Conservation (phyloP, 2,329 filamentous ascomycete genomes). For the Coleophoma eucalyptorum region DNA sequence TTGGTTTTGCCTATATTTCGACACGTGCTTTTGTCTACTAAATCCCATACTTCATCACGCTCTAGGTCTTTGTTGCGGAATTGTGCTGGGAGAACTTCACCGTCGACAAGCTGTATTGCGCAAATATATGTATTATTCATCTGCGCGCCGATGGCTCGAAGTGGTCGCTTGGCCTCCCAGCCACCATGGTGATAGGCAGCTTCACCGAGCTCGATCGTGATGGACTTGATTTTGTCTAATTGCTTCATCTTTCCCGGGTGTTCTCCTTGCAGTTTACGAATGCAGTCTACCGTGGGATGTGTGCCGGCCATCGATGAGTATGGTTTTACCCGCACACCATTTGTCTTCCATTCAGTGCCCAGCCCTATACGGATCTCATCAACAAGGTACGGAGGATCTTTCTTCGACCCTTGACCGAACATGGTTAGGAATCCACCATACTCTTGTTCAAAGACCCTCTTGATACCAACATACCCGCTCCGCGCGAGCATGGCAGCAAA, state of each 20-base stretch:
- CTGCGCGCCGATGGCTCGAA: conserved; percentile 33
- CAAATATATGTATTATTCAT: conserved; percentile 33
- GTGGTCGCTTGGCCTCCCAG: conserved; percentile 28
- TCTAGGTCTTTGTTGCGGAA: conserved; percentile 29
- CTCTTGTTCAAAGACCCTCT: conserved; percentile 33
- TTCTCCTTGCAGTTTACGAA: conserved; percentile 26
- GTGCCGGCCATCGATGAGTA: conserved; percentile 33
- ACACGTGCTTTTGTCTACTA: conserved; percentile 27
- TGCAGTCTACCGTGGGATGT: conserved; percentile 31
- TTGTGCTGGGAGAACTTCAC: conserved; percentile 28
- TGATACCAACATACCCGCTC: conserved; percentile 36
- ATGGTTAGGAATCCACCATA: conserved; percentile 38
- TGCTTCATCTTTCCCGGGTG: conserved; percentile 22
- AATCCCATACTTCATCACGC: conserved; percentile 30
- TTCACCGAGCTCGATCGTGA: conserved; percentile 26
- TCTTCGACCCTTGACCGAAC: conserved; percentile 29
- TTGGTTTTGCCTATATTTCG: conserved; percentile 4
- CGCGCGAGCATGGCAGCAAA: conserved; percentile 33
- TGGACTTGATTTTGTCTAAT: conserved; percentile 23
- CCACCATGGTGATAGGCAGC: conserved; percentile 31
- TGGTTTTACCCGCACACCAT: conserved; percentile 31
- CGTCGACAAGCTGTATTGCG: conserved; percentile 33
- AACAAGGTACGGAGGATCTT: conserved; percentile 21
- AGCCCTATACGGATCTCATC: conserved; percentile 28
- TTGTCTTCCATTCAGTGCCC: conserved; percentile 31